Base-by-base conservation (phyloP, 148 eudicot species). In the Vaccinium macrocarpon region DNA sequence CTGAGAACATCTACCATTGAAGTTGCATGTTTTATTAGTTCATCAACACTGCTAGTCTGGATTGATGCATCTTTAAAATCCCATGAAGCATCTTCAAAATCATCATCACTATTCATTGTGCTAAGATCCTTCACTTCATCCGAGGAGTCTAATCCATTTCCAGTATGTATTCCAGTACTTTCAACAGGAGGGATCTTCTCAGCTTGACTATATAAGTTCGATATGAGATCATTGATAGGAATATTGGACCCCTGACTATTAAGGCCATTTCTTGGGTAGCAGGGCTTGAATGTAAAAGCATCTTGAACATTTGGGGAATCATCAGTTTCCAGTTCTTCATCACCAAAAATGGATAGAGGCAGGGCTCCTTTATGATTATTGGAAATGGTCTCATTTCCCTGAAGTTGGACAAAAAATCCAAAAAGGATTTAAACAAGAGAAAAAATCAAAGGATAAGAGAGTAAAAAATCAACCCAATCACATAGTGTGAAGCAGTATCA, bases 341-440 rank as follows among this genome's bases (percentile, higher is more conserved):
- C 92, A 38, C 96, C 92, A 85, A 95, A 95, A 84, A 91, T 84
- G 29, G 94, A 92, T 79, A 90, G 84, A 16, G 94, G 95, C 83
- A 95, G 86, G 73, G 95, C 88, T 49, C 89, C 94, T 81, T 79
- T 86, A 61, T 84, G 81, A 79, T 81, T 83, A 83, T 83, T 83
- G 75, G 72, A 73, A 42, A 12, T 83, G 14, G 78, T 84, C 85
- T 82, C 88, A 50, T 86, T 87, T 88, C 83, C 93, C 98, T 95
- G 85, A 90, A 52, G 56, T 68, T 82, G 62, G 77, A 66, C 48
- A 77, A 25, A 82, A 13, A 62, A 68, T 76, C 11, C 61, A 15
- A 59, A 53, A 76, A 49, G 42, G 23, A 50, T 32, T 76, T 25
- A 76, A 50, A 76, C 23, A 76, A 50, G 38, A 0, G 8, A n/a